These are phyloP conservation scores for Penicillium sp. DNA, from an alignment of 2,329 filamentous ascomycete genomes.

Conservation along the genomic window DNA sequence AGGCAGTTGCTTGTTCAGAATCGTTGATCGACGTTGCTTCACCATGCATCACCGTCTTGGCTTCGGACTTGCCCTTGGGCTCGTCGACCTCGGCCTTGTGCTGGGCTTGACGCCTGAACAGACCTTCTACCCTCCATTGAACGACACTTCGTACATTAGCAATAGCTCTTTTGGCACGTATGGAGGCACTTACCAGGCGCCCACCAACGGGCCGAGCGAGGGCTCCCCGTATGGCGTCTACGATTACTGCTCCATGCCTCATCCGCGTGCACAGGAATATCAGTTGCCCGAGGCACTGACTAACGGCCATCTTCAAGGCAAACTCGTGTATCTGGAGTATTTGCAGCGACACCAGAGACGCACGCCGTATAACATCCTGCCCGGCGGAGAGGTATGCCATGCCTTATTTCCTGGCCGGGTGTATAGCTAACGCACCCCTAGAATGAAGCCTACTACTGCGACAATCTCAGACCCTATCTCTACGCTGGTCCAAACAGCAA, in stretches of 20 bases:
- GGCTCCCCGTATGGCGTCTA: slow-evolving; percentile 28
- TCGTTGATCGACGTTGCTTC: no score
- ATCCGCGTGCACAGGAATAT: slow-evolving; percentile 33
- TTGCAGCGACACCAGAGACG: slow-evolving; percentile 38
- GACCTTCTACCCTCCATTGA: slow-evolving; percentile 35
- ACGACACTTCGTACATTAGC: slow-evolving; percentile 34
- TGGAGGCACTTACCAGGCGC: slow-evolving; percentile 34
- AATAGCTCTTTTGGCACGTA: slow-evolving; percentile 33
- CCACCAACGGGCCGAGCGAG: slow-evolving; percentile 17
- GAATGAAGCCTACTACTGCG: slow-evolving; percentile 37
- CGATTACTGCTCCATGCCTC: slow-evolving; percentile 40
- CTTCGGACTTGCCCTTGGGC: slow-evolving; percentile 5
- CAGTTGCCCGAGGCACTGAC: slow-evolving; percentile 25
- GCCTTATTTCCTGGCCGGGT: neutral
- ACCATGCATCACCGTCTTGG: neutral
- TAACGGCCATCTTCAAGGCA: slow-evolving; percentile 24
- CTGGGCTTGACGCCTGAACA: slow-evolving; percentile 13
- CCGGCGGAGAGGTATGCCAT: slow-evolving; percentile 32
- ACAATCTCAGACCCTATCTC: slow-evolving; percentile 34
- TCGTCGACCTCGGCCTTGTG: slow-evolving; percentile 4
- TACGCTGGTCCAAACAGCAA: slow-evolving; percentile 25
- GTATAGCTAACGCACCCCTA: slow-evolving; percentile 14
- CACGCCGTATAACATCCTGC: slow-evolving; percentile 38
- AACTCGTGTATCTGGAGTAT: slow-evolving; percentile 37
- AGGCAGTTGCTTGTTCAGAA: no score